Percentiles rank a stretch among this genome's conserved stretches.
Evolutionary conservation across 2,329 filamentous ascomycete species (phyloP).

Genomic region (Coleophoma crateriformis): DNA sequence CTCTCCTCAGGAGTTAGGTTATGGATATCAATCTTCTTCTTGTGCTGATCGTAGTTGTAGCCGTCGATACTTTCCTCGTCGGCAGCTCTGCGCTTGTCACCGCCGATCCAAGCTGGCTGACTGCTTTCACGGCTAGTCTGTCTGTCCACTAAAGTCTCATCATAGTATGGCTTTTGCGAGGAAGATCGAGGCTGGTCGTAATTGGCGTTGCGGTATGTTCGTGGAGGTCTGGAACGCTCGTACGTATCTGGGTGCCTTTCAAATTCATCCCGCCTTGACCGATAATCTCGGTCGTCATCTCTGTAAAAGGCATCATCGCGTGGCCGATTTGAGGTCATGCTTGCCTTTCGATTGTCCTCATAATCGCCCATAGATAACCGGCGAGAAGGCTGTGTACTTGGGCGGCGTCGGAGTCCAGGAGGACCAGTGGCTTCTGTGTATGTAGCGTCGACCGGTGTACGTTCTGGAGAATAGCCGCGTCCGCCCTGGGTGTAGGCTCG

Average conservation of each 20-base stretch:
- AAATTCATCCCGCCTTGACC: slow-evolving; percentile 7
- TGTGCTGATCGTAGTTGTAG: slow-evolving; percentile 17
- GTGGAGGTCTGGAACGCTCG: slow-evolving; percentile 20
- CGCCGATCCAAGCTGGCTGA: slow-evolving; percentile 4
- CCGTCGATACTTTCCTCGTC: slow-evolving; percentile 19
- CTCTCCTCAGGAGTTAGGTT: slow-evolving; percentile 33
- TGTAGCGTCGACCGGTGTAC: slow-evolving; percentile 9
- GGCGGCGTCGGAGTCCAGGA: slow-evolving; percentile 14
- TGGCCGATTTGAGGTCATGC: slow-evolving; percentile 6
- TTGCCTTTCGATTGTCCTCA: slow-evolving; percentile 4
- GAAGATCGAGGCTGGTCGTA: slow-evolving; percentile 6
- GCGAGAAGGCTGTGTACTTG: slow-evolving; percentile 9
- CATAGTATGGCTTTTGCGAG: slow-evolving; percentile 14
- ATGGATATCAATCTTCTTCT: slow-evolving; percentile 29
- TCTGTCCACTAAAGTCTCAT: slow-evolving; percentile 13
- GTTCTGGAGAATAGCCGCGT: slow-evolving; percentile 13
- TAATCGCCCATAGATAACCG: slow-evolving; percentile 13
- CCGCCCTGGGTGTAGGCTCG: slow-evolving; percentile 9
- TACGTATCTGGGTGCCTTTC: slow-evolving; percentile 14
- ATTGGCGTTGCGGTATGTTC: slow-evolving; percentile 15
- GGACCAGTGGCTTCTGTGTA: slow-evolving; percentile 5
- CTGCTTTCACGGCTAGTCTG: slow-evolving; percentile 10
- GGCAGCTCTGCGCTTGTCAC: slow-evolving; percentile 7
- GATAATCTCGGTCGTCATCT: slow-evolving; percentile 5
- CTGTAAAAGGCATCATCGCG: slow-evolving; percentile 14